phyloP scores from a whole-genome alignment of 2,329 filamentous ascomycete genomes.

The Ascochyta clinopodiicola region DNA sequence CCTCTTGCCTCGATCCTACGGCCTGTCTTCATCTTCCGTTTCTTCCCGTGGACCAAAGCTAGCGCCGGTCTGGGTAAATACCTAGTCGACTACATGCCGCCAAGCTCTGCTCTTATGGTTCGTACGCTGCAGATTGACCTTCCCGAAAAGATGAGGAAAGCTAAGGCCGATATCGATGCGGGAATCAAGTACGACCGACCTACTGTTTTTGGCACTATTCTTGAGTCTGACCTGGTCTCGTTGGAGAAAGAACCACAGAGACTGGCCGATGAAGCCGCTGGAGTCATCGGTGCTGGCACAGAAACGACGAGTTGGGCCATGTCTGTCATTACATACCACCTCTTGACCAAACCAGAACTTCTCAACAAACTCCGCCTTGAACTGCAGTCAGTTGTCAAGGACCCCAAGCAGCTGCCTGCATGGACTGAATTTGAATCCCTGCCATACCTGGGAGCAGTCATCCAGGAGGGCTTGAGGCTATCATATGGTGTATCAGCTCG shows the following conservation, averaged over 20 bases:
- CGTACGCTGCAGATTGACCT: conserved; percentile 38
- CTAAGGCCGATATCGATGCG: conserved; percentile 30
- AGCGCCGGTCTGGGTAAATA: conserved; percentile 25
- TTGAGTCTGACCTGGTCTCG: conserved; percentile 22
- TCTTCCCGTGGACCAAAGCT: conserved; percentile 33
- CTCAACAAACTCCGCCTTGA: conserved; percentile 33
- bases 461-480: conserved; percentile 41
- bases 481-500: conserved; percentile 37
- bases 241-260: conserved; percentile 34
- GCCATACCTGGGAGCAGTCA: conserved; percentile 43
- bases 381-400: conserved; percentile 25
- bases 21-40: conserved; percentile 35
- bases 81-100: conserved; percentile 29
- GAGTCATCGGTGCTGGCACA: conserved; percentile 43
- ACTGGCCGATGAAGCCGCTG: conserved; percentile 41
- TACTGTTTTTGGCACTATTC: conserved; percentile 30
- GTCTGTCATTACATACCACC: conserved; percentile 37
- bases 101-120: conserved; percentile 27
- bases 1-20: conserved; percentile 24
- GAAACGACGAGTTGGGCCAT: conserved; percentile 43
- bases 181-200: conserved; percentile 34
- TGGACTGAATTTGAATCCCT: conserved; percentile 34
- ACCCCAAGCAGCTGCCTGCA: conserved; percentile 22
- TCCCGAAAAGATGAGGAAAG: conserved; percentile 27
- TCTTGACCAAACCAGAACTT: conserved; percentile 32